These are phyloP conservation scores for Aspergillus costaricaensis DNA, from an alignment of 2,329 filamentous ascomycete genomes.

Conservation along the genomic window DNA sequence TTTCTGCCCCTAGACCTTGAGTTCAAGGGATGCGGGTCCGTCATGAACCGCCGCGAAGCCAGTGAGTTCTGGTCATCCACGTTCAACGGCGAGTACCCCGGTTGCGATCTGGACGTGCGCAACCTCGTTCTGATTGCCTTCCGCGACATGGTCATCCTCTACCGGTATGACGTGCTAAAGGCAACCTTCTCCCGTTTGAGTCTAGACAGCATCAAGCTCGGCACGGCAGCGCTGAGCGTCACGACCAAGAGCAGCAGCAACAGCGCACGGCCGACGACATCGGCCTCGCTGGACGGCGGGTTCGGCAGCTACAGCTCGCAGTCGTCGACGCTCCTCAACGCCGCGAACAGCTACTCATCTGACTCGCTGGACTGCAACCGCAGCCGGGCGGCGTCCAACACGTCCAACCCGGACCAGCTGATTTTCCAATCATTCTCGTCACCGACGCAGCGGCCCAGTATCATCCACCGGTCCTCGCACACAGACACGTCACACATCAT, in stretches of 20 bases:
- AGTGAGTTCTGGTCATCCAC: conserved; percentile 87
- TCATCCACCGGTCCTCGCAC: conserved; percentile 34
- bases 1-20: conserved; percentile 92
- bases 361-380: conserved; percentile 59
- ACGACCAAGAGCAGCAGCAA: conserved; percentile 47
- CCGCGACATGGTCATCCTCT: conserved; percentile 83
- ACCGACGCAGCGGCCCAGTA: conserved; percentile 37
- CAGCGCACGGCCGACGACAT: conserved; percentile 67
- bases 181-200: conserved; percentile 86
- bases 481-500: conserved; percentile 66
- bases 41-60: conserved; percentile 77
- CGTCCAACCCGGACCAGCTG: conserved; percentile 53
- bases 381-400: conserved; percentile 83
- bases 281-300: conserved; percentile 71
- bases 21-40: conserved; percentile 78
- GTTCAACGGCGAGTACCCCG: conserved; percentile 50
- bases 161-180: conserved; percentile 85
- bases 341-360: conserved; percentile 56
- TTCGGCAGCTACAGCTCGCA: conserved; percentile 79
- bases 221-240: conserved; percentile 46
- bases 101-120: conserved; percentile 77
- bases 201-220: conserved; percentile 71
- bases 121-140: conserved; percentile 84
- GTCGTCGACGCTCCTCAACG: conserved; percentile 75
- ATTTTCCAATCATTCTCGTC: conserved; percentile 47